phyloP scores from a whole-genome alignment of 148 eudicot genomes.

The Drosera capensis region DNA sequence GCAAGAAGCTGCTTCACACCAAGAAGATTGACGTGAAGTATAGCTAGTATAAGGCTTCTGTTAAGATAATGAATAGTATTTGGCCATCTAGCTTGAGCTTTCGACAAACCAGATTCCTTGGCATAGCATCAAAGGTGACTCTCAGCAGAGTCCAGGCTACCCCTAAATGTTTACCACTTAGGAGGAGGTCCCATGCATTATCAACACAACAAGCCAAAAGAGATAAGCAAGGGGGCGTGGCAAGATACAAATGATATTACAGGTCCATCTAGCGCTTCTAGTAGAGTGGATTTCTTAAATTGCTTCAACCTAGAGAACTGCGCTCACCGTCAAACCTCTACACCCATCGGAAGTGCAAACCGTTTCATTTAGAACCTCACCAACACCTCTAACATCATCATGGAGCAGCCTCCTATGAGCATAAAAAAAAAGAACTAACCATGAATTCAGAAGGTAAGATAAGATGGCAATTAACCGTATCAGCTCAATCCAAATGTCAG shows the following conservation, averaged over 20 bases:
- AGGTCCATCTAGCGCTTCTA: neutral
- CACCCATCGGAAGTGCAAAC: constrained; percentile 44
- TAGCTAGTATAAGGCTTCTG: too few species aligned
- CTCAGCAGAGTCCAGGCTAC: too few species aligned
- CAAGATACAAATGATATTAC: neutral
- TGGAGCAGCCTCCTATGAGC: constrained; percentile 51
- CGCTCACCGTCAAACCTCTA: constrained; percentile 46
- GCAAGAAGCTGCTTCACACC: too few species aligned
- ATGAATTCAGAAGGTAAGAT: neutral
- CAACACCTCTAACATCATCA: constrained; percentile 74
- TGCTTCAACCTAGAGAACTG: neutral
- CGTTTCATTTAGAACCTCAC: constrained; percentile 62
- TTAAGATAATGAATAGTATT: too few species aligned
- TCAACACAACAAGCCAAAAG: too few species aligned
- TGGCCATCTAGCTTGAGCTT: too few species aligned
- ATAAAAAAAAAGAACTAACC: constrained; percentile 2
- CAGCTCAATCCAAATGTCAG: neutral
- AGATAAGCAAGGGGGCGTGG: too few species aligned
- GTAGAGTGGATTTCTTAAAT: neutral
- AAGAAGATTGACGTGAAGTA: too few species aligned
- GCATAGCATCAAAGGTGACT: too few species aligned
- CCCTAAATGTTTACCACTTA: too few species aligned
- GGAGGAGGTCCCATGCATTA: too few species aligned
- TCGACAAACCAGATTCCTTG: too few species aligned
- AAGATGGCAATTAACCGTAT: neutral